Conservation (phyloP, 305 asterid species). For the Fraxinus xanthoxyloides region DNA sequence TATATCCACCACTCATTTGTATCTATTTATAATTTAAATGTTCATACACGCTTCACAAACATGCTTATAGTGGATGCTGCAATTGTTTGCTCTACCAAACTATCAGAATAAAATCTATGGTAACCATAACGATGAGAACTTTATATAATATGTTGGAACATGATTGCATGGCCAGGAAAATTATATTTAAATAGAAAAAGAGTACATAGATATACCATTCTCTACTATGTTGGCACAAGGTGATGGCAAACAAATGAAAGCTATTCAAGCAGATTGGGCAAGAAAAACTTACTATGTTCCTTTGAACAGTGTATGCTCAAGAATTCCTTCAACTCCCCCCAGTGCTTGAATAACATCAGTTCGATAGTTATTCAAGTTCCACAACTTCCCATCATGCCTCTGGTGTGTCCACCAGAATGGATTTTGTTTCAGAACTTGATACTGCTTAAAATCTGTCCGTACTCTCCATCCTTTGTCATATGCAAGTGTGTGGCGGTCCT, state of each 20-base stretch:
- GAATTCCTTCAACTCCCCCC: constrained; percentile 99
- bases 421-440: constrained; percentile 96
- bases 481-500: constrained; percentile 98
- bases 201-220: not conserved
- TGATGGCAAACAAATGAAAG: not conserved
- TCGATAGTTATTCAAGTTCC: constrained; percentile 97
- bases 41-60: not conserved
- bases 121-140: not conserved
- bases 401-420: constrained; percentile 99
- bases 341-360: constrained; percentile 99
- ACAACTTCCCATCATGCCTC: constrained; percentile 95
- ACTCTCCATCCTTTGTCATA: constrained; percentile 99
- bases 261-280: not conserved
- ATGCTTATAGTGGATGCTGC: not conserved
- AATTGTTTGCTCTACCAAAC: not conserved
- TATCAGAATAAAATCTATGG: not conserved
- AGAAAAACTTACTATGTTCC: constrained; percentile 85
- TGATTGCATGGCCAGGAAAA: not conserved
- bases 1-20: not conserved
- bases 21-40: too few relatives aligned
- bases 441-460: constrained; percentile 95
- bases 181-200: not conserved
- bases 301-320: constrained; percentile 93
- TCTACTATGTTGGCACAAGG: not conserved
- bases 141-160: not conserved